phyloP scores from a whole-genome alignment of 441 rosid genomes.

The Eruca vesicaria region DNA sequence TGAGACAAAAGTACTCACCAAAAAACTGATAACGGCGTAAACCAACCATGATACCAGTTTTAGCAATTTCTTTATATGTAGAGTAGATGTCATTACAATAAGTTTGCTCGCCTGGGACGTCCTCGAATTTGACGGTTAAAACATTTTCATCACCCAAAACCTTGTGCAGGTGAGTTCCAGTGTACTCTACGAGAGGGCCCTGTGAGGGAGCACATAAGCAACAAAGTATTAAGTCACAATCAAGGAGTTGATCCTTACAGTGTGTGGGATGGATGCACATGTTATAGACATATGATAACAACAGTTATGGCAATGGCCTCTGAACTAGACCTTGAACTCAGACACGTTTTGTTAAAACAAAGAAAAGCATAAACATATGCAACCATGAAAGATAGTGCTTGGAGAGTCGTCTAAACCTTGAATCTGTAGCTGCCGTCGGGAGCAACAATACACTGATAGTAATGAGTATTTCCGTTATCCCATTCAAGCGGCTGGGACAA shows the following conservation, averaged over 20 bases:
- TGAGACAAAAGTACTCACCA: slow-evolving; percentile 42
- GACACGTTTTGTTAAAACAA: not conserved
- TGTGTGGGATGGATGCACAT: not conserved
- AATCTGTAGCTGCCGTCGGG: not conserved
- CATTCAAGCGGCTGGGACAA: not conserved
- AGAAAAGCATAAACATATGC: not conserved
- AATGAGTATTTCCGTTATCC: not conserved
- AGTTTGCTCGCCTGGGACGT: not conserved
- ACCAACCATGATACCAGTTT: slow-evolving; percentile 64
- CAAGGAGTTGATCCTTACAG: not conserved
- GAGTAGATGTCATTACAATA: not conserved
- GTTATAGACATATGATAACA: not conserved
- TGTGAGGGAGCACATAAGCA: slow-evolving; percentile 23
- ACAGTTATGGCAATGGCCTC: no score
- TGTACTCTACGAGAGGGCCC: slow-evolving; percentile 59
- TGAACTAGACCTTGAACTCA: not conserved
- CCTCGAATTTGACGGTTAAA: slow-evolving; percentile 58
- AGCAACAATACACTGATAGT: not conserved
- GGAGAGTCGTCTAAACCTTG: not conserved
- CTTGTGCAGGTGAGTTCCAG: slow-evolving; percentile 59
- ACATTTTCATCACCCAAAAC: slow-evolving; percentile 80
- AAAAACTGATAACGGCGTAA: slow-evolving; percentile 65
- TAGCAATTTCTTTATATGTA: slow-evolving; percentile 40
- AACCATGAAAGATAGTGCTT: no score
- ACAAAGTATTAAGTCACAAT: not conserved